phyloP scores from a whole-genome alignment of 192 early-diverging fungal genomes.

The Coemansia sp. region DNA sequence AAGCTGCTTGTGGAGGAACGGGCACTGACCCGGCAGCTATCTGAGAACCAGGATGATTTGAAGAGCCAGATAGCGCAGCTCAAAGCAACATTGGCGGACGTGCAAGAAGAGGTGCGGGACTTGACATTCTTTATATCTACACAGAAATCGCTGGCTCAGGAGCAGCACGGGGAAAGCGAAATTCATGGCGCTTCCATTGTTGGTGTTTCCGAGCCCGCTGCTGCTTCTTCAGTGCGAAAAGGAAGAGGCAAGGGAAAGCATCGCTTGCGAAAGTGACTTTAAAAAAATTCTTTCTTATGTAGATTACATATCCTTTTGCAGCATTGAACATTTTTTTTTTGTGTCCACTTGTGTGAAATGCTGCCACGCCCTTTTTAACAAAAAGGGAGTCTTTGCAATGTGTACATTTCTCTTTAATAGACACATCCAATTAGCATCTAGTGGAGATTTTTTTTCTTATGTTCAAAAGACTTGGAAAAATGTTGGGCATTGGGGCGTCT shows the following conservation, averaged over 20 bases:
- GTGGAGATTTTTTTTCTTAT: too few species aligned
- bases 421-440: too few species aligned
- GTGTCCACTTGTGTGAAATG: too few species aligned
- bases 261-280: constrained; percentile 1
- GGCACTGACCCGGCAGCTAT: constrained; percentile 45
- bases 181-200: constrained; percentile 21
- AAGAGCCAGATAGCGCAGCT: constrained; percentile 57
- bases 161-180: constrained; percentile 24
- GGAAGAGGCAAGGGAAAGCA: constrained; percentile 9
- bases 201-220: constrained; percentile 11
- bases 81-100: constrained; percentile 60
- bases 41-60: constrained; percentile 65
- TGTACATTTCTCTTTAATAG: too few species aligned
- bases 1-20: constrained; percentile 57
- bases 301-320: too few species aligned
- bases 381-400: too few species aligned
- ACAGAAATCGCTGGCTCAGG: constrained; percentile 52
- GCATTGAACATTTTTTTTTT: too few species aligned
- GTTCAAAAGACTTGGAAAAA: too few species aligned
- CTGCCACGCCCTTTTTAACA: too few species aligned
- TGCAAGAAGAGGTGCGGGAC: constrained; percentile 87
- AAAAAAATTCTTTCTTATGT: neutral
- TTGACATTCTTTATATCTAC: constrained; percentile 86
- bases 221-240: neutral
- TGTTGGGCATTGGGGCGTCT: too few species aligned